phyloP scores from a whole-genome alignment of 371 early-diverging fungal genomes.

The Dipsacomyces acuminosporus region DNA sequence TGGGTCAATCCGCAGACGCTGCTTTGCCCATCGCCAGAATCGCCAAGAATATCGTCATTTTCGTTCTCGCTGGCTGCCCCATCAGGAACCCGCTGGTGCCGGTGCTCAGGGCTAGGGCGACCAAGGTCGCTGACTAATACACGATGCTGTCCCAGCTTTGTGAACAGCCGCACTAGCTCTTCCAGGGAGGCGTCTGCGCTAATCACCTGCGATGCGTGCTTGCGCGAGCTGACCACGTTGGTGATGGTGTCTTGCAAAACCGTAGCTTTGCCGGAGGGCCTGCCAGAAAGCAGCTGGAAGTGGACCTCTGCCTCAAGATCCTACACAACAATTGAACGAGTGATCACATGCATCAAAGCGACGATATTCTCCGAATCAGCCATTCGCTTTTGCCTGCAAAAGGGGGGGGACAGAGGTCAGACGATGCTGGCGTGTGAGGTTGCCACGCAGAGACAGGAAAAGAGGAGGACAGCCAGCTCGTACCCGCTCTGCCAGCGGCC shows the following conservation, averaged over 20 bases:
- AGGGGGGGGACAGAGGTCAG: background rate
- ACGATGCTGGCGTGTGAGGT: too few species aligned
- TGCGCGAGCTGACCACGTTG: constrained; percentile 35
- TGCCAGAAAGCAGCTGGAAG: constrained; percentile 32
- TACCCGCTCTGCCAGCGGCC: too few species aligned
- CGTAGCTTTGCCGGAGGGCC: constrained; percentile 24
- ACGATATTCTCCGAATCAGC: too few species aligned
- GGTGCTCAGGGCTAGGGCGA: background rate
- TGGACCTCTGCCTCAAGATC: constrained; percentile 34
- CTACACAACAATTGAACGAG: constrained; percentile 4
- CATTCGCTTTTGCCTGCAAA: too few species aligned
- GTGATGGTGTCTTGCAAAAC: constrained; percentile 27
- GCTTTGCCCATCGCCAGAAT: background rate
- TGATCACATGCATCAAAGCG: too few species aligned
- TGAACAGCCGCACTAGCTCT: constrained; percentile 27
- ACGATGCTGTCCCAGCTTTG: constrained; percentile 28
- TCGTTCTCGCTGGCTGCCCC: background rate
- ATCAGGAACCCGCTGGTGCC: background rate
- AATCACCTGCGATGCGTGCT: constrained; percentile 36
- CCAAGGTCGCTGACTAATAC: constrained; percentile 26
- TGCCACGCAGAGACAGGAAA: too few species aligned
- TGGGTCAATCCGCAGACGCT: constrained; percentile 41
- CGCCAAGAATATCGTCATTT: background rate
- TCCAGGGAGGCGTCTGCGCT: constrained; percentile 26
- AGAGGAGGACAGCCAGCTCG: too few species aligned